Evolutionary conservation across 306 rosid genomes (phyloP).

Genomic region (Lithocarpus polystachyus): DNA sequence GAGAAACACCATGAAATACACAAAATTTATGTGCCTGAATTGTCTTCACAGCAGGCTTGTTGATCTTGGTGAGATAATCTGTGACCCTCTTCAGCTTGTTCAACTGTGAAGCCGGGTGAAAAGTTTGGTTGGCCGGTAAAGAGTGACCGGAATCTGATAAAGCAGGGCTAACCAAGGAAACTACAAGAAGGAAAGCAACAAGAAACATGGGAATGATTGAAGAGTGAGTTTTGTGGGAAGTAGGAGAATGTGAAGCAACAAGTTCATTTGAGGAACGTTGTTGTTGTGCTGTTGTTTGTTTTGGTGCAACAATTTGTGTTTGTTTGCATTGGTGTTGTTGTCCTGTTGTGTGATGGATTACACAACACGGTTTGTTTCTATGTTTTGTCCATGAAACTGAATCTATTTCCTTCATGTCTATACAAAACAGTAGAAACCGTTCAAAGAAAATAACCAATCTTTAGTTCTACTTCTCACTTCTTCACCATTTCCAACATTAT

Average conservation of each 20-base stretch:
- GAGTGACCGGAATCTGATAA: conserved; percentile 41
- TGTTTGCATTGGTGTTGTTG: conserved; percentile 66
- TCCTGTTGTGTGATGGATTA: conserved; percentile 52
- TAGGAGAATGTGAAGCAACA: conserved; percentile 27
- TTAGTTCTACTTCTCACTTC: conserved; percentile 23
- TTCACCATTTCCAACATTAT: conserved; percentile 60
- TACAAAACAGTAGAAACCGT: conserved; percentile 54
- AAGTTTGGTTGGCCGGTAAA: conserved; percentile 48
- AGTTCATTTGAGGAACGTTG: conserved; percentile 49
- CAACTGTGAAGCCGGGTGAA: conserved; percentile 40
- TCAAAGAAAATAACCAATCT: conserved; percentile 27
- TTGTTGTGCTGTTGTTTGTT: conserved; percentile 33
- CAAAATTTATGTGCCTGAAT: conserved; percentile 55
- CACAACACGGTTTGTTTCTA: conserved; percentile 41
- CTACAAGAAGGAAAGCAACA: conserved; percentile 59
- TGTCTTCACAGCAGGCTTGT: conserved; percentile 84
- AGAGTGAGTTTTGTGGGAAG: conserved; percentile 20
- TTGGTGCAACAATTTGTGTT: conserved; percentile 40
- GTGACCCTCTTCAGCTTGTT: conserved; percentile 40
- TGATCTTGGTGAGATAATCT: conserved; percentile 59
- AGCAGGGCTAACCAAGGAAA: conserved; percentile 46
- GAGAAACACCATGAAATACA: background rate
- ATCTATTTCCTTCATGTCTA: conserved; percentile 54
- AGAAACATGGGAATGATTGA: conserved; percentile 42
- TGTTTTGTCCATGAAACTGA: conserved; percentile 51